phyloP scores from a whole-genome alignment of 1,284 basidiomycete species.

The Cystobasidium pallidum region DNA sequence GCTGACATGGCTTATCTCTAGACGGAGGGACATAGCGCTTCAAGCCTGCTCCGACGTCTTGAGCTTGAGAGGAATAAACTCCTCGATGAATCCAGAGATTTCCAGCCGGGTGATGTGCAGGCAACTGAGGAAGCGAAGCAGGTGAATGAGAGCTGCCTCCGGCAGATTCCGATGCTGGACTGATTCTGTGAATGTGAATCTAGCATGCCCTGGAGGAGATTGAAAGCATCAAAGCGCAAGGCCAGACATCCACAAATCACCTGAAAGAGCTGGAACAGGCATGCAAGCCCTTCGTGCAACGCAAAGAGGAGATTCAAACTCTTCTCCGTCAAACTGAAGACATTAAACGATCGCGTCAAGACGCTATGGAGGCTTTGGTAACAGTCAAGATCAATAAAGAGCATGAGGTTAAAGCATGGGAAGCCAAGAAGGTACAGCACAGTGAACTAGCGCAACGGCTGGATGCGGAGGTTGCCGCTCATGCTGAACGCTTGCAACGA shows the following conservation, averaged over 20 bases:
- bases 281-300: conserved; percentile 54
- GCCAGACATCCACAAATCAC: conserved; percentile 45
- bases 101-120: conserved; percentile 71
- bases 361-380: conserved; percentile 60
- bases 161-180: not conserved
- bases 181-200: conserved; percentile 10
- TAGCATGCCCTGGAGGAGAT: conserved; percentile 49
- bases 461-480: conserved; percentile 52
- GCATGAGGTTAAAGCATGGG: conserved; percentile 59
- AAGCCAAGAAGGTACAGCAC: conserved; percentile 28
- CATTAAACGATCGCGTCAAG: conserved; percentile 10
- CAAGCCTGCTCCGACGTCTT: conserved; percentile 25
- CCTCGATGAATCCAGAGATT: conserved; percentile 69
- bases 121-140: conserved; percentile 64
- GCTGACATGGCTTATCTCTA: conserved; percentile 8
- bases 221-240: conserved; percentile 48
- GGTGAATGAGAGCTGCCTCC: conserved; percentile 57
- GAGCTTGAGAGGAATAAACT: conserved; percentile 59
- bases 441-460: conserved; percentile 5
- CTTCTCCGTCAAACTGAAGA: conserved; percentile 17
- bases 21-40: conserved; percentile 13
- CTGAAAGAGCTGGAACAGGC: conserved; percentile 59
- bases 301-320: not conserved
- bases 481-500: conserved; percentile 47
- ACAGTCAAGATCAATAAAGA: conserved; percentile 56